phyloP scores from a whole-genome alignment of 2,329 filamentous ascomycete species.

The Botryotinia globosa region DNA sequence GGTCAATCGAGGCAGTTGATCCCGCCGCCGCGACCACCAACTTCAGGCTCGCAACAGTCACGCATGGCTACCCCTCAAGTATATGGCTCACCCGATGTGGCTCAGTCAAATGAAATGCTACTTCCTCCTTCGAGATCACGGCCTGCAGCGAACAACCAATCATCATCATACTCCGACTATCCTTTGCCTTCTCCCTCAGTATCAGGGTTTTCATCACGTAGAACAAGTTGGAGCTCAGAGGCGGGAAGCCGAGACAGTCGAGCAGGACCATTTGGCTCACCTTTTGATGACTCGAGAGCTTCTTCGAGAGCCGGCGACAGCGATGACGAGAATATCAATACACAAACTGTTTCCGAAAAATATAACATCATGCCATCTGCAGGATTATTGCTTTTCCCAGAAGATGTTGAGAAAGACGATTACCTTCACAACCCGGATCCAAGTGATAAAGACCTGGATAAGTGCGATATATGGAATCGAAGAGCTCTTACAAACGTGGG shows the following conservation, averaged over 20 bases:
- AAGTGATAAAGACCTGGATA: constrained; percentile 57
- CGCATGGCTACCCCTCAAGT: constrained; percentile 23
- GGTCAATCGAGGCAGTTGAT: constrained; percentile 36
- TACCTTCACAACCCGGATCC: constrained; percentile 69
- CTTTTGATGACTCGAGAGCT: constrained; percentile 40
- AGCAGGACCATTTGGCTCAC: constrained; percentile 37
- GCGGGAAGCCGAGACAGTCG: constrained; percentile 52
- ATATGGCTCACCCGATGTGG: constrained; percentile 31
- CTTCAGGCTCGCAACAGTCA: constrained; percentile 23
- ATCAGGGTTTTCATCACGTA: constrained; percentile 51
- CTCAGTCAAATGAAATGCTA: constrained; percentile 47
- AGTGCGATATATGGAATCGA: constrained; percentile 63
- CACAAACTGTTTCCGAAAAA: constrained; percentile 70
- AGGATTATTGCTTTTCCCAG: constrained; percentile 64
- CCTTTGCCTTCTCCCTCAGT: constrained; percentile 43
- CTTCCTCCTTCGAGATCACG: constrained; percentile 48
- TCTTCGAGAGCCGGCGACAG: constrained; percentile 46
- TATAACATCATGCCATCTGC: constrained; percentile 69
- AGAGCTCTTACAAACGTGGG: constrained; percentile 64
- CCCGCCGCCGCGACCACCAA: constrained; percentile 26
- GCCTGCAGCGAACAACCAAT: constrained; percentile 43
- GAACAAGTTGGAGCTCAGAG: constrained; percentile 65
- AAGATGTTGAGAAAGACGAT: constrained; percentile 72
- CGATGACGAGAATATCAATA: constrained; percentile 64
- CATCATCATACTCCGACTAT: constrained; percentile 47